phyloP scores from a whole-genome alignment of 164 flowering plant genomes.

The Nymphaea colorata region DNA sequence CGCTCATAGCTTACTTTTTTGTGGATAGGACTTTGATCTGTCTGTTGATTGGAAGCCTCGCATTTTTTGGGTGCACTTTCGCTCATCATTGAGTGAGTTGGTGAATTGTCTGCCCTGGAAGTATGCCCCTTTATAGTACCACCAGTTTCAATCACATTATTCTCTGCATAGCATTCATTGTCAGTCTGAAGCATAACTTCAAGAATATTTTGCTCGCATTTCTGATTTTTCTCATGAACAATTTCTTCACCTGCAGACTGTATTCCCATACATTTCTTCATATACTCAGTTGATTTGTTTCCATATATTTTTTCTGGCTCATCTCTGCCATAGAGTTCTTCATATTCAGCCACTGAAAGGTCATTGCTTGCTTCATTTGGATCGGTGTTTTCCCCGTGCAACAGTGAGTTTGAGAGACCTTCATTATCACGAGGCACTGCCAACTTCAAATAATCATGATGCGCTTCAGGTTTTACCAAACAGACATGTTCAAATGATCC shows the following conservation, averaged over 20 bases:
- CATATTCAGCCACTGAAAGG: constrained; percentile 58
- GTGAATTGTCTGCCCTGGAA: constrained; percentile 22
- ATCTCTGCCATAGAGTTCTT: constrained; percentile 78
- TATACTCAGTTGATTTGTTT: too few species aligned
- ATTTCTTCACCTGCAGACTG: constrained; percentile 12
- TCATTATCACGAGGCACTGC: too few species aligned
- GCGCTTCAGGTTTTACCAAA: too few species aligned
- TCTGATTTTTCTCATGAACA: constrained; percentile 11
- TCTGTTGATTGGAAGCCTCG: constrained; percentile 11
- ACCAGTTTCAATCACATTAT: constrained; percentile 1
- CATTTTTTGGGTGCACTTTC: constrained; percentile 23
- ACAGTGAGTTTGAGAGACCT: constrained; percentile 3
- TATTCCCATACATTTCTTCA: constrained; percentile 6
- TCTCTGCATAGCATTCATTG: constrained; percentile 12
- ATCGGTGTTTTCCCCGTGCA: constrained; percentile 11
- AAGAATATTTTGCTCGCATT: constrained; percentile 6
- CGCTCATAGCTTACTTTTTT: too few species aligned
- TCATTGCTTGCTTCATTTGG: constrained; percentile 32
- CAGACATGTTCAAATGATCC: too few species aligned
- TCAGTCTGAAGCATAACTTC: constrained; percentile 8
- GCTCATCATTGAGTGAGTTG: constrained; percentile 14
- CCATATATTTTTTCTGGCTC: constrained; percentile 6
- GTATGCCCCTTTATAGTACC: constrained; percentile 8
- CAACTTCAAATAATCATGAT: too few species aligned
- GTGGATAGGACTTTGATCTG: too few species aligned